A percentile compares a stretch with the other conserved stretches of the same genome.
Evolutionary conservation across 2,329 filamentous ascomycete species (phyloP).

Genomic region (Cordyceps fumosorosea): DNA sequence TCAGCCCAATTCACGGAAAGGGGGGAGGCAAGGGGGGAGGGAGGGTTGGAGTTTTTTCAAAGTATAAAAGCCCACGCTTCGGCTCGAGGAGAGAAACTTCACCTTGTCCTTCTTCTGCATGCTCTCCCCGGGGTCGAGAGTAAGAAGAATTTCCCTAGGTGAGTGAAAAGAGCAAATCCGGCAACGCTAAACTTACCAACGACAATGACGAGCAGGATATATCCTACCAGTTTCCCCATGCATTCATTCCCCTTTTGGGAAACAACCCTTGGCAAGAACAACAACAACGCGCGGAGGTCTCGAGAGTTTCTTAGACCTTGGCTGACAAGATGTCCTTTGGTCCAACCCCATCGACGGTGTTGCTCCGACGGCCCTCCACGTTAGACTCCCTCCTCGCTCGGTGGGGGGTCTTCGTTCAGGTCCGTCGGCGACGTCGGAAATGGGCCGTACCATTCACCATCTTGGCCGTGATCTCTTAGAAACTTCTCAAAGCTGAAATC

Average conservation of each 20-base stretch:
- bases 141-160: not conserved
- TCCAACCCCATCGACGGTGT: too few species aligned
- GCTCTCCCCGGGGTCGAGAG: not conserved
- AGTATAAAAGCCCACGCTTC: not conserved
- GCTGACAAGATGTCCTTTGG: too few species aligned
- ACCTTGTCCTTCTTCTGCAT: not conserved
- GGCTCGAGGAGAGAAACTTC: not conserved
- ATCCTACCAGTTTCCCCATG: not conserved
- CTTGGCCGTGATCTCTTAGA: too few species aligned
- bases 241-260: not conserved
- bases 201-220: too few species aligned
- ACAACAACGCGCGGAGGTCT: too few species aligned
- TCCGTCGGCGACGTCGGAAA: not conserved
- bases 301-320: too few species aligned
- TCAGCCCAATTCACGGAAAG: not conserved
- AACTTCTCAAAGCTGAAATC: not conserved
- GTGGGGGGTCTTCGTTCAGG: not conserved
- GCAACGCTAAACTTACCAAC: not conserved
- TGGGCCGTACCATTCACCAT: too few species aligned
- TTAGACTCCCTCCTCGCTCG: not conserved
- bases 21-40: too few species aligned
- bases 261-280: not conserved
- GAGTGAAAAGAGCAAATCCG: too few species aligned
- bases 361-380: not conserved
- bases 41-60: too few species aligned